A percentile compares a stretch with the other conserved stretches of the same genome.
These are phyloP conservation scores for Colletotrichum somersetense DNA, from an alignment of 2,329 filamentous ascomycete genomes.

Conservation along the genomic window DNA sequence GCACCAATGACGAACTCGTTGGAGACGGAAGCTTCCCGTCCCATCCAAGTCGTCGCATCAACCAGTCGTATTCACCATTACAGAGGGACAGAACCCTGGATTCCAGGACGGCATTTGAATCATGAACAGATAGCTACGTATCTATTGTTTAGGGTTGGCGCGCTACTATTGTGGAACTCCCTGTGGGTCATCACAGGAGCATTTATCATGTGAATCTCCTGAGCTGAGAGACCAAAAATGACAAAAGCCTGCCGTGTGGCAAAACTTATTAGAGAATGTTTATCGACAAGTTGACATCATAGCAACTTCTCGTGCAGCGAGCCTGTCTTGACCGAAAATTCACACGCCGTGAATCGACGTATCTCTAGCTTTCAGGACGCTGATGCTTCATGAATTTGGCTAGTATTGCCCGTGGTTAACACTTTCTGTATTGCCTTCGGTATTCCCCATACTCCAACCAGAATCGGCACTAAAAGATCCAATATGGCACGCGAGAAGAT, in stretches of 20 bases:
- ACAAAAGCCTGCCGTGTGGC: constrained; percentile 28
- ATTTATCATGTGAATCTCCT: constrained; percentile 12
- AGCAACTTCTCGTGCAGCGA: constrained; percentile 6
- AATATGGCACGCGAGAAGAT: constrained; percentile 23
- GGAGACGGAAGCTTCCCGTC: constrained; percentile 15
- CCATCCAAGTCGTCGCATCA: constrained; percentile 11
- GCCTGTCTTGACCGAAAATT: not conserved
- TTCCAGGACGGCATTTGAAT: constrained; percentile 1
- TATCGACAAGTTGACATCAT: constrained; percentile 13
- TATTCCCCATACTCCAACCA: not conserved
- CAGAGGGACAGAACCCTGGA: not conserved
- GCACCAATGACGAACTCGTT: constrained; percentile 21
- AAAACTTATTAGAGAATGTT: constrained; percentile 22
- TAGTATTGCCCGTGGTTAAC: not conserved
- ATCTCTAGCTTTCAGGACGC: not conserved
- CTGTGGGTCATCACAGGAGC: constrained; percentile 23
- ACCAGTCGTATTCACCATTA: constrained; percentile 15
- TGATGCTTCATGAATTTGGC: not conserved
- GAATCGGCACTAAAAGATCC: not conserved
- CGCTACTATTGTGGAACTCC: constrained; percentile 27
- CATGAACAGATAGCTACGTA: not conserved
- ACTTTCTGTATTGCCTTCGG: not conserved
- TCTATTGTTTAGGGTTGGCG: constrained; percentile 19
- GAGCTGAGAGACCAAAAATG: constrained; percentile 10
- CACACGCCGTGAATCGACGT: not conserved